Percentiles rank a stretch among this genome's conserved stretches.
Conservation (phyloP, 208 protist genomes). For the Wallacemonas collosoma region DNA sequence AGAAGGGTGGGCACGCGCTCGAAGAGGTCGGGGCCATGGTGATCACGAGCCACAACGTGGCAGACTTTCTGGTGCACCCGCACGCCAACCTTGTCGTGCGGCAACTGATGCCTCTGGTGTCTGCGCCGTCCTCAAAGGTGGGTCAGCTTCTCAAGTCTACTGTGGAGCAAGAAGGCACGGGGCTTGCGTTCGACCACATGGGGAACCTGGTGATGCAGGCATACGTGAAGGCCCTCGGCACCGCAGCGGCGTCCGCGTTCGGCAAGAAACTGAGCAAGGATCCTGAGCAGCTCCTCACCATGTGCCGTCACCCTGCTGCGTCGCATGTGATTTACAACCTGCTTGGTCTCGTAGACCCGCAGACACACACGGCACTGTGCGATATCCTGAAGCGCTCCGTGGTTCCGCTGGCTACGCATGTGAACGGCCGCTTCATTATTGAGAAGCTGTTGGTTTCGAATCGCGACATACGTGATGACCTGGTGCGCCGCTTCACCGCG, state of each 20-base stretch:
- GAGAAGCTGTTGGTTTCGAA: slow-evolving; percentile 76
- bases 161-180: slow-evolving; percentile 55
- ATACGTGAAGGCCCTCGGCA: slow-evolving; percentile 62
- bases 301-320: slow-evolving; percentile 67
- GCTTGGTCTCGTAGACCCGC: slow-evolving; percentile 69
- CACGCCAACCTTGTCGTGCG: slow-evolving; percentile 80
- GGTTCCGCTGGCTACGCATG: slow-evolving; percentile 57
- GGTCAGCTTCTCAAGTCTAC: slow-evolving; percentile 56
- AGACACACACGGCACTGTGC: slow-evolving; percentile 70
- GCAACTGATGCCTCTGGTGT: slow-evolving; percentile 71
- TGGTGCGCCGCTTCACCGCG: slow-evolving; percentile 65
- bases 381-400: slow-evolving; percentile 65
- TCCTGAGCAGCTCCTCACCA: slow-evolving; percentile 56
- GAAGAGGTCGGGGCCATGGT: slow-evolving; percentile 62
- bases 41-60: slow-evolving; percentile 48
- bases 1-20: slow-evolving; percentile 26
- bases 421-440: slow-evolving; percentile 88
- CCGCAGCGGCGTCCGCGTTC: slow-evolving; percentile 45
- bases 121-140: slow-evolving; percentile 56
- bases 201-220: slow-evolving; percentile 85
- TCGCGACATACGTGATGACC: slow-evolving; percentile 79
- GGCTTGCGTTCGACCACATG: slow-evolving; percentile 66
- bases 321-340: slow-evolving; percentile 81
- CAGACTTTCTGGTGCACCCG: slow-evolving; percentile 53
- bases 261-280: slow-evolving; percentile 61